phyloP scores from a whole-genome alignment of 163 green algal genomes.

The Scenedesmus sp. region DNA sequence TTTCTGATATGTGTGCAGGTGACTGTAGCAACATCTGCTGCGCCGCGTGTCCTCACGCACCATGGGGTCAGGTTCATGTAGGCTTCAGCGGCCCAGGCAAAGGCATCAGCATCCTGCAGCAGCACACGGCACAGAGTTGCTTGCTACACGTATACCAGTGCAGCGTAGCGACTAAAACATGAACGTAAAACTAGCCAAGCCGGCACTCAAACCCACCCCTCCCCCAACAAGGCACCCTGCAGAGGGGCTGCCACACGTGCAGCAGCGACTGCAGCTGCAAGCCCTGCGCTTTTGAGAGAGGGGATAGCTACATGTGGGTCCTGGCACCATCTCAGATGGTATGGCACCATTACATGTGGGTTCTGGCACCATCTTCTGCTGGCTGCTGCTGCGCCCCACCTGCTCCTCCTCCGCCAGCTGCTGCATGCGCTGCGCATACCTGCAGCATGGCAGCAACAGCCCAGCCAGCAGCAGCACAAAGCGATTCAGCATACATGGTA shows the following conservation, averaged over 20 bases:
- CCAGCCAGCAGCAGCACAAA: neutral
- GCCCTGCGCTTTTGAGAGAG: too few species aligned
- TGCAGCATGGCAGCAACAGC: neutral
- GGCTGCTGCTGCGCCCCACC: neutral
- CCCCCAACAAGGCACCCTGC: too few species aligned
- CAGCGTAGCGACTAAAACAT: neutral
- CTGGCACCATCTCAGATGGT: neutral
- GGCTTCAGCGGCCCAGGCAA: slow-evolving; percentile 57
- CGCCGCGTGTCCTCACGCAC: neutral
- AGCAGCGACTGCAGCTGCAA: too few species aligned
- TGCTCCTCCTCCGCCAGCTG: slow-evolving; percentile 24
- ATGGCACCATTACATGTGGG: neutral
- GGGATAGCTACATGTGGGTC: too few species aligned
- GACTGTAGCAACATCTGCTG: too few species aligned
- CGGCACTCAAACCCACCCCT: too few species aligned
- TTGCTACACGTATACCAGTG: neutral
- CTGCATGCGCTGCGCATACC: slow-evolving; percentile 30
- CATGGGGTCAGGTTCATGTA: slow-evolving; percentile 59
- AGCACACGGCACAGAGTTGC: neutral
- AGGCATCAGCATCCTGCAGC: slow-evolving; percentile 28
- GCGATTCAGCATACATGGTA: neutral
- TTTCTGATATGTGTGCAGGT: neutral
- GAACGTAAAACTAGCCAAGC: too few species aligned
- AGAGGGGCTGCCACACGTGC: too few species aligned
- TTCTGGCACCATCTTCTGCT: neutral